Conservation (phyloP, 805 yeast genomes). For the Starmerella potacharoeniae region DNA sequence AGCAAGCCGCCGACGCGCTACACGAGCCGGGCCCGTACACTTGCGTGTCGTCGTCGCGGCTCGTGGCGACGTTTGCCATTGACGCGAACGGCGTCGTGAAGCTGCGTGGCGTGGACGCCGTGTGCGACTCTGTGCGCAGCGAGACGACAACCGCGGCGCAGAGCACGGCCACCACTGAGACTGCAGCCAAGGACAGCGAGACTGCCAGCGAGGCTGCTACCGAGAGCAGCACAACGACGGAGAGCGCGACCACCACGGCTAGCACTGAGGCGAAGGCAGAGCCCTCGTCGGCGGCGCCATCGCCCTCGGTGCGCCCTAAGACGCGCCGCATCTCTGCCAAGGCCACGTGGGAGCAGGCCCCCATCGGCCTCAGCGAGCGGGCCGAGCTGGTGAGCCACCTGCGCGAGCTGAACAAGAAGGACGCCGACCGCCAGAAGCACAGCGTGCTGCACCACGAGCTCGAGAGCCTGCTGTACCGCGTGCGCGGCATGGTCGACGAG, state of each 20-base stretch:
- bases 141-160: conserved; percentile 11
- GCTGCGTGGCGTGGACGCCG: conserved; percentile 16
- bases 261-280: neutral
- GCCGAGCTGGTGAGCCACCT: conserved; percentile 39
- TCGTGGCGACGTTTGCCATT: conserved; percentile 17
- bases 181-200: conserved; percentile 12
- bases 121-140: conserved; percentile 16
- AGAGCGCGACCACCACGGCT: neutral
- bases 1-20: conserved; percentile 21
- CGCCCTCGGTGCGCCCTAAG: conserved; percentile 25
- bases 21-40: conserved; percentile 22
- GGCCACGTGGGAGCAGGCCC: conserved; percentile 34
- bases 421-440: conserved; percentile 40
- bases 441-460: conserved; percentile 56
- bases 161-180: neutral
- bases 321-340: conserved; percentile 9
- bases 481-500: conserved; percentile 36
- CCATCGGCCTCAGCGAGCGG: conserved; percentile 41
- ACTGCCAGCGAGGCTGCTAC: neutral
- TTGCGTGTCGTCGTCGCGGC: conserved; percentile 14
- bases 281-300: neutral
- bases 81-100: conserved; percentile 17
- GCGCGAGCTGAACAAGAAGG: conserved; percentile 41
- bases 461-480: conserved; percentile 61
- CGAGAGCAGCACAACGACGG: neutral